A percentile compares a stretch with the other conserved stretches of the same genome.
phyloP scores from a whole-genome alignment of 1,284 basidiomycete species.

The Gomphus sp. region DNA sequence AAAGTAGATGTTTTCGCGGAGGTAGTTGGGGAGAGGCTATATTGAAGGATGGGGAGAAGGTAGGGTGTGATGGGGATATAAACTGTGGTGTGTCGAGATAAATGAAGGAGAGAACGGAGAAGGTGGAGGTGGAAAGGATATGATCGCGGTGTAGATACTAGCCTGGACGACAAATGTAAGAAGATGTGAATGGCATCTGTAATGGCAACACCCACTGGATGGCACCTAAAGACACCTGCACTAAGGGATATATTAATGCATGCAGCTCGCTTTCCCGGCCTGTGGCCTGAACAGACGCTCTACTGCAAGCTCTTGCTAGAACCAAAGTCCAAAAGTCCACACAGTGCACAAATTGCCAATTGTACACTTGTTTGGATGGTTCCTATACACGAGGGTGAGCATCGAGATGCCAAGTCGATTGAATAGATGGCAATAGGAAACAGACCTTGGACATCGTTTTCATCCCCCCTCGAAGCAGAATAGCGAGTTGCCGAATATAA shows the following conservation, averaged over 20 bases:
- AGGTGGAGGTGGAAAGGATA: slow-evolving; percentile 77
- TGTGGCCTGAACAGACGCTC: slow-evolving; percentile 36
- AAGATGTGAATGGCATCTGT: slow-evolving; percentile 3
- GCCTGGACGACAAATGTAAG: slow-evolving; percentile 33
- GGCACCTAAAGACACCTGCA: slow-evolving; percentile 89
- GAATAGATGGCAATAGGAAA: slow-evolving; percentile 14
- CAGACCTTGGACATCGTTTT: slow-evolving; percentile 77
- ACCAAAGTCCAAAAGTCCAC: slow-evolving; percentile 96
- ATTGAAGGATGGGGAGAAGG: slow-evolving; percentile 81
- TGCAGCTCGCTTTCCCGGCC: slow-evolving; percentile 71
- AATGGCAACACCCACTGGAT: slow-evolving; percentile 51
- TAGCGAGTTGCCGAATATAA: slow-evolving; percentile 93
- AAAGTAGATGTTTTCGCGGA: slow-evolving; percentile 85
- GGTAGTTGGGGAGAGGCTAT: slow-evolving; percentile 62
- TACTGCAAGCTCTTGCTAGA: slow-evolving; percentile 71
- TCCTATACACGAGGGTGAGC: slow-evolving; percentile 39
- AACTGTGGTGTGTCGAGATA: slow-evolving; percentile 70
- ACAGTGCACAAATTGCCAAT: slow-evolving; percentile 97
- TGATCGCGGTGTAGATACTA: slow-evolving; percentile 75
- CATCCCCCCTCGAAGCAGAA: slow-evolving; percentile 87
- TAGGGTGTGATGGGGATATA: slow-evolving; percentile 88
- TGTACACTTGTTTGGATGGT: slow-evolving; percentile 88
- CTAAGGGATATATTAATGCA: slow-evolving; percentile 89
- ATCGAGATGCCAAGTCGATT: background rate
- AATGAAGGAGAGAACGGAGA: slow-evolving; percentile 60